Evolutionary conservation across 1,284 basidiomycete genomes (phyloP).

Genomic region (Ustilago tritici): DNA sequence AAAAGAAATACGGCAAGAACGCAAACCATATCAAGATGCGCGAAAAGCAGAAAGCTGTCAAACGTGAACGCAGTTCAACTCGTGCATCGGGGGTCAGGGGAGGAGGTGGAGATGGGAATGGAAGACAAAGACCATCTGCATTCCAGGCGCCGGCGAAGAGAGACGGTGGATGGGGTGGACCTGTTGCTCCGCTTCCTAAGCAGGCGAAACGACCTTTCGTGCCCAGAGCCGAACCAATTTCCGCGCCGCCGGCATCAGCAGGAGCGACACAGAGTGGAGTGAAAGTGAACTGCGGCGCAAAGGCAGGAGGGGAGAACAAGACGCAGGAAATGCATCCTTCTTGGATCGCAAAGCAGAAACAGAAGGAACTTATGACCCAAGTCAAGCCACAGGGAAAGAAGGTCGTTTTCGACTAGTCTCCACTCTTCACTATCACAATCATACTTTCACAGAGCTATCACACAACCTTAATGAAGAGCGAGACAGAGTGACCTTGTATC

Average conservation of each 20-base stretch:
- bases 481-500: not conserved
- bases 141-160: conserved; percentile 37
- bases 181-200: conserved; percentile 34
- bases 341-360: conserved; percentile 65
- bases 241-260: not conserved
- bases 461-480: too few relatives aligned
- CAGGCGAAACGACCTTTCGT: conserved; percentile 22
- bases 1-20: conserved; percentile 90
- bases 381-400: conserved; percentile 59
- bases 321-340: conserved; percentile 58
- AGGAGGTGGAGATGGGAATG: not conserved
- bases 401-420: conserved; percentile 57
- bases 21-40: conserved; percentile 81
- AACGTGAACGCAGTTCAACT: conserved; percentile 5
- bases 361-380: conserved; percentile 57
- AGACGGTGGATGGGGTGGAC: conserved; percentile 44
- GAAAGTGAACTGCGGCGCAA: not conserved
- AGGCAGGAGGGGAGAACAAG: conserved; percentile 11
- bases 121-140: conserved; percentile 29
- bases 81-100: not conserved
- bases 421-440: not conserved
- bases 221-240: not conserved
- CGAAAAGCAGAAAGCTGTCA: conserved; percentile 37
- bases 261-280: not conserved
- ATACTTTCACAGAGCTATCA: not conserved